Base-by-base conservation (phyloP, 352 stramenopile species). In the Phytophthora pluvialis region DNA sequence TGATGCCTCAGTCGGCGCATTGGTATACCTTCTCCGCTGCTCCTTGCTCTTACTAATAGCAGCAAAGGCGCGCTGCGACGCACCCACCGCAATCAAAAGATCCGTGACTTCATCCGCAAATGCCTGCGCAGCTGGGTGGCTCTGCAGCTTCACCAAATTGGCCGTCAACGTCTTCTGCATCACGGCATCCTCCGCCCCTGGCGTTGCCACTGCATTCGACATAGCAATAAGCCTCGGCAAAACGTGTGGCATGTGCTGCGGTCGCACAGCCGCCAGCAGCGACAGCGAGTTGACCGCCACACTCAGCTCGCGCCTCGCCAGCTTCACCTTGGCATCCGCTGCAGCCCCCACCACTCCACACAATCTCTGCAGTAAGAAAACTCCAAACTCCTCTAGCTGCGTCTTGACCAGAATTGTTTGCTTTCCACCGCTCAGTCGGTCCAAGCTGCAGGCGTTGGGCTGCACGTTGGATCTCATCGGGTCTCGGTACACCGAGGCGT, bases 41-140 rank as follows among this genome's bases (percentile, higher is more conserved):
- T 90, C 80, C 55, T 93, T 93, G 69, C 79, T 91, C 59, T 93
- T 94, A 60, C 73, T 91, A 66, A 91, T 86, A 3, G 86, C 86
- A 31, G 81, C 73, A 68, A 93, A 90, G 3, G 86, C 86, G 32
- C 83, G 86, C 59, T 90, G 82, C 16, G 82, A 90, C 5, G 85
- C 80, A n/a, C 81, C 76, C 1, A 89, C 67, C 3, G 77, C 76
- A 57, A 93, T 92, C 26, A 94, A 72, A 63, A 75, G 73, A 47
- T 90, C 81, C 15, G 81, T 94, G 40, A 94, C 78, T 45, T 92
- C 83, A 43, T 94, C 83, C 28, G 75, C 70, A 50, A 91, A 82
- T 16, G 73, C 28, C 52, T 88, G 79, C 1, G 83, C 76, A 4
- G 75, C 56, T 6, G 86, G 86, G 32, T 88, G 81, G 47, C 78